Evolutionary conservation across 2,329 filamentous ascomycete genomes (phyloP).

Genomic region (Claviceps arundinis): DNA sequence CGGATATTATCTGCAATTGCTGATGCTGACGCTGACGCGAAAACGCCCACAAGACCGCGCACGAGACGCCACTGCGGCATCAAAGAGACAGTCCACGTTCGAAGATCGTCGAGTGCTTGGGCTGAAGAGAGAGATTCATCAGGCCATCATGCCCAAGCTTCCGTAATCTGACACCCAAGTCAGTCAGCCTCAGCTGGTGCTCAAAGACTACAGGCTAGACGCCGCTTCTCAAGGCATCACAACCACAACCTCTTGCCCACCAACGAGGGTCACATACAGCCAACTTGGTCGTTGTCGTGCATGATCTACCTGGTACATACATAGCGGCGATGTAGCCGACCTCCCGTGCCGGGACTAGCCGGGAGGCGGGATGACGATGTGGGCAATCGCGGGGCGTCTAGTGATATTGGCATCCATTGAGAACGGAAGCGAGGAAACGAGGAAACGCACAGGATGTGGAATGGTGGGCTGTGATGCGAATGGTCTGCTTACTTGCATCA

Average conservation of each 20-base stretch:
- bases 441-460: no score
- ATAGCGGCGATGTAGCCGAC: background rate
- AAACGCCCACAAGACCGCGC: no score
- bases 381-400: no score
- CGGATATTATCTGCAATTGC: background rate
- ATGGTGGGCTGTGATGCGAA: no score
- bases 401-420: no score
- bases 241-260: slow-evolving; percentile 12
- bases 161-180: background rate
- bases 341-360: background rate
- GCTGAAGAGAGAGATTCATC: background rate
- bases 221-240: slow-evolving; percentile 2
- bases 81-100: background rate
- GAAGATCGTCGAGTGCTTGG: background rate
- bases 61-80: background rate
- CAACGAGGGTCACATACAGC: slow-evolving; percentile 12
- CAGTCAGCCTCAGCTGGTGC: background rate
- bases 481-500: no score
- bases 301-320: background rate
- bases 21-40: background rate
- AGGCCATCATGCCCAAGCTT: background rate
- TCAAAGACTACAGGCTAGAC: background rate
- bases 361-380: no score
- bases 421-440: no score
- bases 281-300: slow-evolving; percentile 5